phyloP scores from a whole-genome alignment of 2,329 filamentous ascomycete genomes.

The Xylaria sp. region DNA sequence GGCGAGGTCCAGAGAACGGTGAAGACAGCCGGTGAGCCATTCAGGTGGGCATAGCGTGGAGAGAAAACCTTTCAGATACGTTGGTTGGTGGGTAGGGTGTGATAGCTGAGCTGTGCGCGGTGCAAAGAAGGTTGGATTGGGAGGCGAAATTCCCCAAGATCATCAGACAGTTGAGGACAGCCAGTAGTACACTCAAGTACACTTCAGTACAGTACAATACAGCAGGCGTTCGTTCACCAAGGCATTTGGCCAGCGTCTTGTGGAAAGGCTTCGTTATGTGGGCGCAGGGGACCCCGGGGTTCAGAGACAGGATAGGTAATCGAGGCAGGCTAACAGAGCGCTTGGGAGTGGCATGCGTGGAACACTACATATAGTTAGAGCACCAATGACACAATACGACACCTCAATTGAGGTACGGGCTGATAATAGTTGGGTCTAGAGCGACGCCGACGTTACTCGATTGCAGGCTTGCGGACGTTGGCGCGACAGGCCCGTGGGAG shows the following conservation, averaged over 20 bases:
- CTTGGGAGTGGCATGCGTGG: conserved; percentile 23
- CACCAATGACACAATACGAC: conserved; percentile 35
- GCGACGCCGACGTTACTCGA: conserved; percentile 36
- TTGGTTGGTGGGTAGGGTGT: conserved; percentile 15
- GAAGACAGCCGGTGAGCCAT: conserved; percentile 29
- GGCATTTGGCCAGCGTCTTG: conserved; percentile 31
- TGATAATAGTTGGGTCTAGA: conserved; percentile 34
- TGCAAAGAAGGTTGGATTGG: conserved; percentile 17
- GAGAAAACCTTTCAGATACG: conserved; percentile 12
- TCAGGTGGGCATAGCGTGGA: conserved; percentile 28
- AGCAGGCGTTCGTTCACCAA: conserved; percentile 16
- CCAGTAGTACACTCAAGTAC: not conserved
- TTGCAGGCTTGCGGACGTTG: conserved; percentile 23
- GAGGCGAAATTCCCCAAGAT: conserved; percentile 18
- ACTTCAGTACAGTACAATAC: conserved; percentile 1
- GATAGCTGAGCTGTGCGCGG: conserved; percentile 19
- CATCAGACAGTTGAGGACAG: conserved; percentile 1
- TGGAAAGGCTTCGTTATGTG: conserved; percentile 27
- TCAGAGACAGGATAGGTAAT: conserved; percentile 23
- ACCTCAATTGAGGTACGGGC: conserved; percentile 29
- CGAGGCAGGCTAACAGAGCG: conserved; percentile 27
- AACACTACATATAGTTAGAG: conserved; percentile 33
- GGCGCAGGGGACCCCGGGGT: conserved; percentile 31
- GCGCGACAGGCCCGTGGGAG: conserved; percentile 27
- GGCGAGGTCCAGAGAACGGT: conserved; percentile 19